phyloP scores from a whole-genome alignment of 208 protist genomes.

The Phytomonas serpens region DNA sequence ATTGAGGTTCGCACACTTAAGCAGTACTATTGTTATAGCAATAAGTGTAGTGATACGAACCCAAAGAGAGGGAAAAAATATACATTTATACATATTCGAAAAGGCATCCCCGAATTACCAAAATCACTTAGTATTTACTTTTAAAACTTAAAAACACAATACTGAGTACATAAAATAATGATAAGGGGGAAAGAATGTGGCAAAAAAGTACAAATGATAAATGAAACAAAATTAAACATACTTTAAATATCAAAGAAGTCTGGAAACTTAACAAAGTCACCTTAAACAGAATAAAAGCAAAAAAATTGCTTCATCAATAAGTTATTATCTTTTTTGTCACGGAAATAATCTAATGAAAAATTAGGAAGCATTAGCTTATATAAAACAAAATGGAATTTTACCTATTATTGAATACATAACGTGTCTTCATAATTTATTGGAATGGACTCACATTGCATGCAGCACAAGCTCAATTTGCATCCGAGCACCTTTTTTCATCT shows the following conservation, averaged over 20 bases:
- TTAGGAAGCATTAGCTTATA: not conserved
- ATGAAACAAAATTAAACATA: conserved; percentile 8
- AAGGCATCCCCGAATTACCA: not conserved
- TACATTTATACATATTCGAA: not conserved
- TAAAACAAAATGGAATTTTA: not conserved
- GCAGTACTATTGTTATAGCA: no score
- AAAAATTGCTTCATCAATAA: conserved; percentile 1
- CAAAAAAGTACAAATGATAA: conserved; percentile 9
- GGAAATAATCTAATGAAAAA: not conserved
- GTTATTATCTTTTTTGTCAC: not conserved
- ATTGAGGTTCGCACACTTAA: no score
- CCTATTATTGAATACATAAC: not conserved
- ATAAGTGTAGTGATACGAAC: no score
- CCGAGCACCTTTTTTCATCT: not conserved
- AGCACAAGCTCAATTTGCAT: not conserved
- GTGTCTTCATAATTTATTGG: not conserved
- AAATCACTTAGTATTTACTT: not conserved
- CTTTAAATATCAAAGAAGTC: no score
- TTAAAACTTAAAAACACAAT: conserved; percentile 6
- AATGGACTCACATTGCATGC: not conserved
- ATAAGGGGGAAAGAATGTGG: not conserved
- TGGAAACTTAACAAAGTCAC: not conserved
- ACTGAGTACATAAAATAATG: not conserved
- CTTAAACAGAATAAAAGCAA: conserved; percentile 2
- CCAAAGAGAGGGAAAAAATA: not conserved